Base-by-base conservation (phyloP, 202 grass and related monocot genomes). In the Setaria italica region DNA sequence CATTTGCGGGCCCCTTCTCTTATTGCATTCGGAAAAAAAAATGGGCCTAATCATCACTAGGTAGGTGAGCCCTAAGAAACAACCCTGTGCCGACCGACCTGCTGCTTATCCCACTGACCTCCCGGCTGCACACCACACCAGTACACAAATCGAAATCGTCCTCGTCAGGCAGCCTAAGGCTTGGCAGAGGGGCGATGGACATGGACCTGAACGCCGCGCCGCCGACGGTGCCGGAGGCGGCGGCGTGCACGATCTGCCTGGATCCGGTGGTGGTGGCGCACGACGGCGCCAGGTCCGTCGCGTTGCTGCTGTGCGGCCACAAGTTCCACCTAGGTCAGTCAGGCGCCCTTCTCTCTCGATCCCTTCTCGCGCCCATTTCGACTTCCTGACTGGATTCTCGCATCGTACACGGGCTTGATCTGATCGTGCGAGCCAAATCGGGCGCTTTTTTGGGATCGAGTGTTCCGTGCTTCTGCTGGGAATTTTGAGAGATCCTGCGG, bases 231-330 rank as follows among this genome's bases (percentile, higher is more conserved):
- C 49, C 82, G 39, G 6, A 69, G 4, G 54, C 66, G 46, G 46
- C 46, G 46, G 46, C 6, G 29, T 93, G 91, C 82, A 88, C 91
- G 85, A 88, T 92, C 85, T 92, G 91, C 76, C 60, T 90, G 8
- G 88, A 93, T 2, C 34, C 46, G 14, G 85, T 86, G 32, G 67
- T 79, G 11, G 69, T 5, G 5, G 39, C 39, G 48, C 80, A 54
- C 83, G 67, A 20, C 49, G 74, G 80, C 34, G 41, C 67, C 16
- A 84, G 88, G 89, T 90, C 94, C 55, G 60, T 89, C 57, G 92
- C 87, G 71, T 89, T 39, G 86, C 92, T 90, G 80, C 88, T 87
- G 78, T 97, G 94, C 57, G 92, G 92, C 9, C 94, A 97, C 64
- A 90, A 87, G 58, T 94, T 94, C 77, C 90, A 97, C 76, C 85